Evolutionary conservation across 345 rosid genomes (phyloP).

Genomic region (Syzygium aromaticum): DNA sequence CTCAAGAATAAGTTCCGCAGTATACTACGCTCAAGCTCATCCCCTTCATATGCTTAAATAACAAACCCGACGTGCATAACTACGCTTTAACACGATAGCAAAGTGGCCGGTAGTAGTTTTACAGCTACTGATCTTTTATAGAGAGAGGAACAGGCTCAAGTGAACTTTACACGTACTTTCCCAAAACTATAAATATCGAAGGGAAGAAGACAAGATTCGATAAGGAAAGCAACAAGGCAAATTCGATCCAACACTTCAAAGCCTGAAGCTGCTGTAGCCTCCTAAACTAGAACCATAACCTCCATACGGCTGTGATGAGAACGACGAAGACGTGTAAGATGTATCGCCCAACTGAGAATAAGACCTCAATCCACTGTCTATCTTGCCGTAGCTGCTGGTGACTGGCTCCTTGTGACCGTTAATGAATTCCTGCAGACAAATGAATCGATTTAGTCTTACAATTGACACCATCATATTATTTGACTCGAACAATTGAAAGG

Average conservation of each 20-base stretch:
- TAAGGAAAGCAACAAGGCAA: background rate
- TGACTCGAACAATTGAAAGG: background rate
- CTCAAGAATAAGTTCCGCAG: background rate
- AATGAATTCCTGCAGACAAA: constrained; percentile 30
- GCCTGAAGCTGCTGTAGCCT: constrained; percentile 28
- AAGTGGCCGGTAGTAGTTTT: background rate
- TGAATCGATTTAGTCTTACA: background rate
- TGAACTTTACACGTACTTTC: background rate
- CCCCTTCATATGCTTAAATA: background rate
- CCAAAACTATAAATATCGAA: background rate
- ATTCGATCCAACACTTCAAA: constrained; percentile 4
- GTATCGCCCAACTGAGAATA: constrained; percentile 23
- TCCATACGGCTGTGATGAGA: constrained; percentile 18
- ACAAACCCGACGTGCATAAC: background rate
- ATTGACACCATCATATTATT: background rate
- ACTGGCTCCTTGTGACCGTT: constrained; percentile 28
- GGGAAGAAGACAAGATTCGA: background rate
- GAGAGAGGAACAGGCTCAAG: background rate
- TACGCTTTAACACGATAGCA: background rate
- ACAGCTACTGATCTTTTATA: background rate
- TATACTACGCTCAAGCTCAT: background rate
- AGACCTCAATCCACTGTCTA: constrained; percentile 24
- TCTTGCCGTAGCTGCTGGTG: constrained; percentile 21
- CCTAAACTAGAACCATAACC: constrained; percentile 28
- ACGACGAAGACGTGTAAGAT: constrained; percentile 13